Evolutionary conservation across 202 grass and related monocot genomes (phyloP), one percentile per base, ranked within the genome.

Genomic region (Setaria italica): DNA sequence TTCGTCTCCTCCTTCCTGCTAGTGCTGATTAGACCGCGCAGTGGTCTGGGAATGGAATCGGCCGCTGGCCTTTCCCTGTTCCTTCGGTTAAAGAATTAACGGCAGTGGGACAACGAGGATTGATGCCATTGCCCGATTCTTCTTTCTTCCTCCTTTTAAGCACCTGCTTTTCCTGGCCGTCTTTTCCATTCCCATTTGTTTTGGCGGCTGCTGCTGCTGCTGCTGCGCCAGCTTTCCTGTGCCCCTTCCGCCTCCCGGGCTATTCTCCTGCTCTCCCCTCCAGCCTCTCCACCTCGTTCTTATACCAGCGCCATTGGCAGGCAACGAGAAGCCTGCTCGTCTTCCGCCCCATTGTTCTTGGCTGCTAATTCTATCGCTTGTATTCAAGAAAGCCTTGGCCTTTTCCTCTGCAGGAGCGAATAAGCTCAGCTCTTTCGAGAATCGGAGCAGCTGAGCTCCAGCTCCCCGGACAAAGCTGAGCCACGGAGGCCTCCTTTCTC

Each of bases 41-140:
- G 76, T 60, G 68, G 59, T 20, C 19, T 78, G 35, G 45, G 79
- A 50, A 77, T 46, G 47, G 47, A 30, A 11, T 59, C 35, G 51
- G 68, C 68, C 34, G 51, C 58, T 88, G 63, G 71, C 41, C 82
- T 85, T 78, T 85, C 65, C 85, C 65, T 78, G 56, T 8, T 57
- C 8, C 47, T 81, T 60, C 30, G 64, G 49, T 84, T 88, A 91
- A 91, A 91, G 50, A 88, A 85, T 60, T 88, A 80, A 75, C 70
- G 17, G 75, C 70, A 17, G 80, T 76, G 84, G 76, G 62, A 35
- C 76, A 39, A 39, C 32, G 63, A 35, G 53, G 76, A 84, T 91
- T 88, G 85, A 91, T 85, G 85, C 86, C 82, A 78, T 82, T 85
- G 78, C 78, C 85, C 50, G 77, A 81, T 88, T 85, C 82, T 80